Evolutionary conservation across 129 eudicot genomes (phyloP), one percentile per base, ranked within the genome.

Genomic region (Gnaphalium uliginosum): DNA sequence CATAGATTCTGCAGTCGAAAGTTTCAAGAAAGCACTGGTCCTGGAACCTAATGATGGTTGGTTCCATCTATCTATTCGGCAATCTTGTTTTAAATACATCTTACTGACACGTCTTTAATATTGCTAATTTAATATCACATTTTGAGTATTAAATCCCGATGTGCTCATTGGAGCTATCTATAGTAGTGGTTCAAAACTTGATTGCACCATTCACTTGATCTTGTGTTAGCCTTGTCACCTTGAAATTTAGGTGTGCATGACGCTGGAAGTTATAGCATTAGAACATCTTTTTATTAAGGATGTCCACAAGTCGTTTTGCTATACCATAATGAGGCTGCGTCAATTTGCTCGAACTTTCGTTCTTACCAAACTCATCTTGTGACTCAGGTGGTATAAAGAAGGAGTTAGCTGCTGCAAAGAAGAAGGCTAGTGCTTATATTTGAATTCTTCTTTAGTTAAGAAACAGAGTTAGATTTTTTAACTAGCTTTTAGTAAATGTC

Each of bases 11-110:
- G 98, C 98, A 25, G 91, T 79, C 37, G 86, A 86, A 80, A 88
- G 96, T 80, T 93, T 88, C 70, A 75, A 76, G 73, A 88, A 93
- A 80, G 97, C 98, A 33, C 81, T 88, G 78, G 82, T 76, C 67
- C 79, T 93, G 84, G 96, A 90, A 79, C 98, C 98, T 37, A 85
- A 87, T 81, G 97, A 93, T 48, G 91, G 97, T 93, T 15, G 65
- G 84, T 83, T 46, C 19, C 56, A 73, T 73, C 21, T 41, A 27
- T 30, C 26, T 50, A 60, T 70, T 71, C 17, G 17, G n/a, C 66
- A 68, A 56, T 27, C 81, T 77, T 68, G 48, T 53, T 29, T 51
- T 66, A 22, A 50, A 21, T 18, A n/a, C 78, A 4, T 22, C 15
- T 21, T 57, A 39, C 68, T 19, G 48, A 64, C 37, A 39, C 6